phyloP scores from a whole-genome alignment of 2,329 filamentous ascomycete genomes.

The Ascochyta pisi region DNA sequence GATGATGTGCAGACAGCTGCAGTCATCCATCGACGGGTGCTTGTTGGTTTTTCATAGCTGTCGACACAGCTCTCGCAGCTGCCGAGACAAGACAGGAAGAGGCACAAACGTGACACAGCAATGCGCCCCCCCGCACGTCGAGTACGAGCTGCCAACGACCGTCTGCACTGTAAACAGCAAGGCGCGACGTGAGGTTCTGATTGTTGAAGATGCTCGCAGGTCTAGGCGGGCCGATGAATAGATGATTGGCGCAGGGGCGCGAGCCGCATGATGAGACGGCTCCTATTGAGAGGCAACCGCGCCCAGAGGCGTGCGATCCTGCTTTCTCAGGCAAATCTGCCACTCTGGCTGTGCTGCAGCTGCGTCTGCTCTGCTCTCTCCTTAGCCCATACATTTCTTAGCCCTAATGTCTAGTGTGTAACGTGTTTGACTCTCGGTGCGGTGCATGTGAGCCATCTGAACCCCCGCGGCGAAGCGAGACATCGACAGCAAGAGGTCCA shows the following conservation, averaged over 20 bases:
- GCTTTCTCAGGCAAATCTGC: slow-evolving; percentile 19
- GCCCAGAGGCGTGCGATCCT: slow-evolving; percentile 17
- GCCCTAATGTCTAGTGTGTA: slow-evolving; percentile 25
- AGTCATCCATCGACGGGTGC: not conserved
- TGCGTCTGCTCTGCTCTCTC: slow-evolving; percentile 13
- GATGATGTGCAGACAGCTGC: not conserved
- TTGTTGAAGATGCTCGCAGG: slow-evolving; percentile 8
- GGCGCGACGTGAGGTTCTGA: not conserved
- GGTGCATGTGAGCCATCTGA: slow-evolving; percentile 19
- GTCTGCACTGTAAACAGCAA: not conserved
- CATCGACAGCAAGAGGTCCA: slow-evolving; percentile 27
- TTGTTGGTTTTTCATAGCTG: not conserved
- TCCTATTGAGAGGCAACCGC: slow-evolving; percentile 11
- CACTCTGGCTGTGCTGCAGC: slow-evolving; percentile 22
- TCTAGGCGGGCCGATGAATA: slow-evolving; percentile 12
- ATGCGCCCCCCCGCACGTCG: not conserved
- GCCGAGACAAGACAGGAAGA: not conserved
- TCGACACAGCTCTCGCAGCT: not conserved
- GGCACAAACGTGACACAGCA: not conserved
- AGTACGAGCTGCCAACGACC: not conserved
- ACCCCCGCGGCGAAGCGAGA: slow-evolving; percentile 25
- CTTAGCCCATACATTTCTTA: slow-evolving; percentile 16
- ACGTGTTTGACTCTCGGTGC: slow-evolving; percentile 21
- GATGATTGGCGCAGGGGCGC: slow-evolving; percentile 36
- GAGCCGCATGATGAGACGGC: slow-evolving; percentile 29